A percentile compares a stretch with the other conserved stretches of the same genome.
Evolutionary conservation across 2,329 filamentous ascomycete species (phyloP).

Genomic region (Pestalotiopsis sp.): DNA sequence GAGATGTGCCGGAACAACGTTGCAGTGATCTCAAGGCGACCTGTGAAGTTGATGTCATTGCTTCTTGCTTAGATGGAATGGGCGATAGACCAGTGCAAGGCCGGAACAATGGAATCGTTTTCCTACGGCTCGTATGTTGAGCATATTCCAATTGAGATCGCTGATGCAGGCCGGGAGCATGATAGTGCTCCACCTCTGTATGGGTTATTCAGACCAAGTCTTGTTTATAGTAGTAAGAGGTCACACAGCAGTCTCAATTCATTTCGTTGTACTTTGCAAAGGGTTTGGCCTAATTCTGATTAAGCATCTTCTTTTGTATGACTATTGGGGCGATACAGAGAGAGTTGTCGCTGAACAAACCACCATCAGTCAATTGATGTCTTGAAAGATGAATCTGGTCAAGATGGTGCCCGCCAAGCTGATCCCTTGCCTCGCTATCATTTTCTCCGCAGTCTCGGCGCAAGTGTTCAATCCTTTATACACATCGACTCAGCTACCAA

Average conservation of each 20-base stretch:
- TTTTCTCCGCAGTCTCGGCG: neutral
- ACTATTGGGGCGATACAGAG: no score
- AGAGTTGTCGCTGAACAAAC: neutral
- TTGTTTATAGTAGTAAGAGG: no score
- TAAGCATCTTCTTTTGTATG: no score
- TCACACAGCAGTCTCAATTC: no score
- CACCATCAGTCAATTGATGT: neutral
- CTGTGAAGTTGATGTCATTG: neutral
- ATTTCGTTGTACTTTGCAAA: no score
- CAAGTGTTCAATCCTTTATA: constrained; percentile 10
- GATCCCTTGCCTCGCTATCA: neutral
- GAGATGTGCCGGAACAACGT: neutral
- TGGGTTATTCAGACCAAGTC: no score
- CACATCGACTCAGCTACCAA: neutral
- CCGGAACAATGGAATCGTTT: neutral
- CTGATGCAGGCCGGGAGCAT: no score
- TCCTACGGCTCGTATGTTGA: neutral
- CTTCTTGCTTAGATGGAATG: neutral
- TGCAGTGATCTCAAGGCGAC: neutral
- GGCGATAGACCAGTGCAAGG: neutral
- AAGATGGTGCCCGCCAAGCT: neutral
- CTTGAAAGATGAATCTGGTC: neutral
- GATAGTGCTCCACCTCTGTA: no score
- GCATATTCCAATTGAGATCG: no score
- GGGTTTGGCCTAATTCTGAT: no score